Base-by-base conservation (phyloP, 257 asterid genomes). In the Mitragyna speciosa region DNA sequence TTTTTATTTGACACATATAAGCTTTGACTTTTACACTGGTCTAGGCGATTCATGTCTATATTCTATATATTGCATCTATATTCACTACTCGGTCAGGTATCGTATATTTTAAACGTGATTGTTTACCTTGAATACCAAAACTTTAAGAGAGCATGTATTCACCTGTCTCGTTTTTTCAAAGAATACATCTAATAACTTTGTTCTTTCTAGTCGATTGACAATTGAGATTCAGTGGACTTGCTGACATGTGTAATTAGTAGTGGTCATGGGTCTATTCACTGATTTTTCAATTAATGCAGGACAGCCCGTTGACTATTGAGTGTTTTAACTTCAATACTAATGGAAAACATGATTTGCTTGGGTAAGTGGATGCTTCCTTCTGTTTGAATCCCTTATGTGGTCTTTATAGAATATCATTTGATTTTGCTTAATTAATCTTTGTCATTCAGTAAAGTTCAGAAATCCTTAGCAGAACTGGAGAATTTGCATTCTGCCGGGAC, bases 321-420 rank as follows among this genome's bases (percentile, higher is more conserved):
- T 96, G 99, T 84, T 96, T 88, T 78, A 88, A 96, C 91, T 96
- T 92, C 92, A 91, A 96, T 84, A 86, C 91, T 86, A 92, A 92
- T 6, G 99, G 99, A 81, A 94, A 86, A 73, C 99, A 96, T 85
- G 97, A 87, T 85, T 88, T 90, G 80, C 89, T 96, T 81, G 99
- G 99, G 99, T 96, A 87, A 87, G 84, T 79, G 75, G 76, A 72
- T 31, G 52, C 71, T 76, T 79, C 79, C 73, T 70, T 76, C 79
- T 45, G 36, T 82, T 78, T 12, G 73, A 14, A 24, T 63, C 85
- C 79, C 72, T 22, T 76, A 75, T 51, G 75, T 76, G 14, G 33
- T 69, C 71, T 75, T 59, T 81, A 28, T 49, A 59, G 79, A 49
- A 82, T 66, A 67, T 56, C 73, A 77, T 87, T 84, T 89, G 76